phyloP scores from a whole-genome alignment of 345 rosid species.

The Rhizophora apiculata region DNA sequence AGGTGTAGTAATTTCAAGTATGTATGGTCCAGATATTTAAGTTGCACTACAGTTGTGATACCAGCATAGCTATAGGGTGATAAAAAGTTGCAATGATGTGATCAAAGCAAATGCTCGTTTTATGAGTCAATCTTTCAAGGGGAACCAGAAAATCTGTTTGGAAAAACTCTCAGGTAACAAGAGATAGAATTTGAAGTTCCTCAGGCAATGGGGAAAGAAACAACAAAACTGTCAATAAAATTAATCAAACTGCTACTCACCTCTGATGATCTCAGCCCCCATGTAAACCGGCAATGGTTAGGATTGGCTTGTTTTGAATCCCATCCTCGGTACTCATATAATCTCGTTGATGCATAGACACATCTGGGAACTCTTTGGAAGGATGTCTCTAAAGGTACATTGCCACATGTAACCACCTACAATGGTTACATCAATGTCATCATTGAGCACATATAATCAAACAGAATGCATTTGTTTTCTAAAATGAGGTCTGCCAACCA shows the following conservation, averaged over 20 bases:
- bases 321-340: constrained; percentile 89
- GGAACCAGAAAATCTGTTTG: background rate
- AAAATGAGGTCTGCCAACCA: background rate
- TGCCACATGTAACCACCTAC: constrained; percentile 96
- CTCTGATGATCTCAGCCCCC: constrained; percentile 81
- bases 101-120: too few species aligned
- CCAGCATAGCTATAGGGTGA: too few species aligned
- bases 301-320: constrained; percentile 82
- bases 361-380: constrained; percentile 89
- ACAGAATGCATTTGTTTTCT: too few species aligned
- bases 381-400: constrained; percentile 89
- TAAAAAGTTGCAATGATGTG: too few species aligned
- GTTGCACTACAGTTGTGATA: too few species aligned
- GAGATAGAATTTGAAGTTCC: background rate
- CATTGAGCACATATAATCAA: too few species aligned
- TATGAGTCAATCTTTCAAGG: background rate
- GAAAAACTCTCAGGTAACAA: background rate
- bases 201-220: background rate
- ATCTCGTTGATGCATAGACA: constrained; percentile 79
- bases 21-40: too few species aligned
- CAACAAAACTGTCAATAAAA: background rate
- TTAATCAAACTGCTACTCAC: constrained; percentile 39
- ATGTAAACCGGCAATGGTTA: constrained; percentile 71
- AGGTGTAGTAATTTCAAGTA: too few species aligned
- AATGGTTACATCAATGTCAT: constrained; percentile 14